A percentile compares a stretch with the other conserved stretches of the same genome.
Conservation (phyloP, 2,329 filamentous ascomycete genomes). For the Cercospora berteroae region DNA sequence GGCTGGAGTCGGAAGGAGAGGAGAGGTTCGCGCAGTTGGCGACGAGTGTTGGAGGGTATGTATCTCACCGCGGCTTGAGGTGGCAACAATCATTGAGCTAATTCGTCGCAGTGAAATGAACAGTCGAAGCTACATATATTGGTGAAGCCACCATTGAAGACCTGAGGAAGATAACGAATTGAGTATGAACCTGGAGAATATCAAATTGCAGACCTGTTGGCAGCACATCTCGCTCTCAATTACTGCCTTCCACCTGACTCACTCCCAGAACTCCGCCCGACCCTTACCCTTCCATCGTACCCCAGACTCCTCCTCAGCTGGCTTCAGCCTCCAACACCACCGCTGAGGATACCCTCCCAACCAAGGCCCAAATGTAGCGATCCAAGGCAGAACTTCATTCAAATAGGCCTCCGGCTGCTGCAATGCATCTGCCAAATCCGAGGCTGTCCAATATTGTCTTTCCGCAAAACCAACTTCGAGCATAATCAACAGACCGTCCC, state of each 20-base stretch:
- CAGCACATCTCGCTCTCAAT: neutral
- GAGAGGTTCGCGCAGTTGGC: conserved; percentile 16
- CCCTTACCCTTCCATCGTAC: neutral
- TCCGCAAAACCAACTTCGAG: neutral
- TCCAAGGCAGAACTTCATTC: neutral
- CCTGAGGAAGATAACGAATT: neutral
- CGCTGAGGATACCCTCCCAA: neutral
- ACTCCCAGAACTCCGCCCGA: neutral
- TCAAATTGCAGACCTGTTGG: neutral
- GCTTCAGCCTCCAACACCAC: neutral
- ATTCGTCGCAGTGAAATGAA: neutral
- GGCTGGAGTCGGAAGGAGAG: conserved; percentile 13
- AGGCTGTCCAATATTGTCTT: neutral
- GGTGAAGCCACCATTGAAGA: neutral
- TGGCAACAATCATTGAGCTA: neutral
- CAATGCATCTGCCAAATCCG: neutral
- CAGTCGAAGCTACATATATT: conserved; percentile 7
- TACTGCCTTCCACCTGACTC: neutral
- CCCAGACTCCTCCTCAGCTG: neutral
- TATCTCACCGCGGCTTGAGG: neutral
- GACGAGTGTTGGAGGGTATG: conserved; percentile 14
- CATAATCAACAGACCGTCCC: neutral
- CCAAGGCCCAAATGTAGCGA: neutral
- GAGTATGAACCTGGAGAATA: neutral
- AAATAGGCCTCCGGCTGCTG: neutral